Conservation (phyloP, 1,284 basidiomycete species). For the Ganoderma meredithae region DNA sequence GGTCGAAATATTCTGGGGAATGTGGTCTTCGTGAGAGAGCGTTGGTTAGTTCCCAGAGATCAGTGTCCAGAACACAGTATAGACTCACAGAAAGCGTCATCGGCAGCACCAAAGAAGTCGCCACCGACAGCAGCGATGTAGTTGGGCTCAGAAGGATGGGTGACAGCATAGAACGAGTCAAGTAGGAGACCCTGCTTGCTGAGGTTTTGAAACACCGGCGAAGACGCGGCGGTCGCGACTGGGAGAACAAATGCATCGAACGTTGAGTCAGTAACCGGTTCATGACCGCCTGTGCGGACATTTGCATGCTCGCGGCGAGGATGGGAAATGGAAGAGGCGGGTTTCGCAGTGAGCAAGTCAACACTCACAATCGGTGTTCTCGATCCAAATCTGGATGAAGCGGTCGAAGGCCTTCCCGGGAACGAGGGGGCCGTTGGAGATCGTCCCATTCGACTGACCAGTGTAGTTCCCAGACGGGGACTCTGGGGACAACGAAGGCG, state of each 20-base stretch:
- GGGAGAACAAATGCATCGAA: not conserved
- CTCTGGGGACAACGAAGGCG: constrained; percentile 47
- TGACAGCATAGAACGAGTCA: constrained; percentile 60
- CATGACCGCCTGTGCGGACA: not conserved
- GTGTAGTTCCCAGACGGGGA: constrained; percentile 45
- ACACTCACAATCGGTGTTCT: constrained; percentile 53
- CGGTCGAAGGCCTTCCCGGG: constrained; percentile 53
- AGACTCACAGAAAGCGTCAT: constrained; percentile 51
- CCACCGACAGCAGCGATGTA: constrained; percentile 60
- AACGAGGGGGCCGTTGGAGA: constrained; percentile 45
- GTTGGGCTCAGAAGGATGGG: constrained; percentile 73
- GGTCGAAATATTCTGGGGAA: constrained; percentile 56
- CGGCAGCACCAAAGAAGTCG: constrained; percentile 63
- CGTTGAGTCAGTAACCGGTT: not conserved
- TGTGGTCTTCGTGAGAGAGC: constrained; percentile 22
- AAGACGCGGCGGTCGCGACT: constrained; percentile 39
- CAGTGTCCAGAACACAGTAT: not conserved
- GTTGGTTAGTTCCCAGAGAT: too few relatives aligned
- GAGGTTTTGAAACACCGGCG: constrained; percentile 54
- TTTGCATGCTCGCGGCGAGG: too few relatives aligned
- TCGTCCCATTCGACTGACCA: constrained; percentile 49
- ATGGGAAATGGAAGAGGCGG: not conserved
- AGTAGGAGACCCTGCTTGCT: constrained; percentile 61
- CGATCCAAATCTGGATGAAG: constrained; percentile 54
- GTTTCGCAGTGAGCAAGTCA: not conserved